Percentiles rank a stretch among this genome's conserved stretches.
phyloP scores from a whole-genome alignment of 805 yeast species.

The Kazachstania viticola region DNA sequence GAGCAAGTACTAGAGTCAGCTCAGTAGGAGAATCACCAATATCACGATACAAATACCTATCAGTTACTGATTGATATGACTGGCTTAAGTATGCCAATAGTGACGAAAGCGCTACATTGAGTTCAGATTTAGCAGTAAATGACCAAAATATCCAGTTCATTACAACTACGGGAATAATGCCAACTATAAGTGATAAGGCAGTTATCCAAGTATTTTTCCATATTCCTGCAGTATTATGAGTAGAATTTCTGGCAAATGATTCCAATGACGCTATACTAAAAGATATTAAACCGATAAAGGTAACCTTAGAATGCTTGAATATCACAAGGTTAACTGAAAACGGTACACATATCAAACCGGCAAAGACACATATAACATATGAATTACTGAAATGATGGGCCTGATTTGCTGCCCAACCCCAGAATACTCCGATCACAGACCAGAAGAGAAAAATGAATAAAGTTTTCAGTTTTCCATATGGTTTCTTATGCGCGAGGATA shows the following conservation, averaged over 20 bases:
- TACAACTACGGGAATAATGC: constrained; percentile 28
- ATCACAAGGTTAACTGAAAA: constrained; percentile 27
- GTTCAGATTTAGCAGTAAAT: constrained; percentile 33
- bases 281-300: constrained; percentile 30
- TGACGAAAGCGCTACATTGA: constrained; percentile 29
- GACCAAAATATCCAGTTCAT: constrained; percentile 40
- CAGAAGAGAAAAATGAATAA: constrained; percentile 25
- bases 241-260: constrained; percentile 11
- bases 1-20: constrained; percentile 32
- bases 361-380: constrained; percentile 32
- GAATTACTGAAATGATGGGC: constrained; percentile 29
- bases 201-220: constrained; percentile 33
- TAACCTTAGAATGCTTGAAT: constrained; percentile 33
- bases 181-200: constrained; percentile 30
- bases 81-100: constrained; percentile 33
- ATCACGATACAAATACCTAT: constrained; percentile 38
- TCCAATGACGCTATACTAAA: constrained; percentile 32
- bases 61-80: constrained; percentile 37
- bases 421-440: constrained; percentile 32
- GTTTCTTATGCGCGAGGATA: constrained; percentile 32
- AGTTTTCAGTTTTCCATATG: constrained; percentile 28
- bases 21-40: constrained; percentile 36
- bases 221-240: constrained; percentile 15
- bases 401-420: constrained; percentile 37
- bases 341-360: constrained; percentile 27